These are phyloP conservation scores for Pythium aphanidermatum DNA, from an alignment of 352 stramenopile genomes.

Conservation along the genomic window DNA sequence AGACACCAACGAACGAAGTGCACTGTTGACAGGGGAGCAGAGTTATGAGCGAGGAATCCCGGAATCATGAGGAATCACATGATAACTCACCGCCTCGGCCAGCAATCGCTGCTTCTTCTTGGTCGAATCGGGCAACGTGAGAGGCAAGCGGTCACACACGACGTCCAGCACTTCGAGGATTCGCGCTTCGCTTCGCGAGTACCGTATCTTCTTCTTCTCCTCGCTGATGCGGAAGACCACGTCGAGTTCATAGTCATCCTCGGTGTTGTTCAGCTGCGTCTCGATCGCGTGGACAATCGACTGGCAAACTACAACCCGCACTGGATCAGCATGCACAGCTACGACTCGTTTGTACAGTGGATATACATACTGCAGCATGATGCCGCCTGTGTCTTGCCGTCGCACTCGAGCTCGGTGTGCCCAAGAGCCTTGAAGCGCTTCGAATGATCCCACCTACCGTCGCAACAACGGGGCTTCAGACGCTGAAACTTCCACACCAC, in stretches of 20 bases:
- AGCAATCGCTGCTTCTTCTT: constrained; percentile 59
- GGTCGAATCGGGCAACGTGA: constrained; percentile 28
- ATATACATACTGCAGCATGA: constrained; percentile 75
- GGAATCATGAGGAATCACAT: background rate
- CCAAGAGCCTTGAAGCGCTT: constrained; percentile 67
- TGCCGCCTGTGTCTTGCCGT: constrained; percentile 37
- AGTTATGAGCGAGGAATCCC: background rate
- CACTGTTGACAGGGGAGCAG: constrained; percentile 31
- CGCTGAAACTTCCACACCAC: too few species aligned
- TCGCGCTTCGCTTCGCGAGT: constrained; percentile 70
- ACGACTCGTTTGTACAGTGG: constrained; percentile 7
- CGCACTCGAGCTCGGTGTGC: constrained; percentile 55
- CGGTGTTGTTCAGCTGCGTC: constrained; percentile 69
- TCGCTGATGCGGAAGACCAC: constrained; percentile 84
- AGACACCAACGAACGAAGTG: constrained; percentile 68
- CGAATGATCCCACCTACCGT: constrained; percentile 65
- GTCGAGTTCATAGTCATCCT: constrained; percentile 78
- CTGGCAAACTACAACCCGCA: constrained; percentile 55
- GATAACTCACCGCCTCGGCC: constrained; percentile 35
- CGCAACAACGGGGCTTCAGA: too few species aligned
- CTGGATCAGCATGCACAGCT: background rate
- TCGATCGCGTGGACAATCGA: constrained; percentile 81
- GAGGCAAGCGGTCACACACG: constrained; percentile 50
- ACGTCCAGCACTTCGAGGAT: constrained; percentile 83
- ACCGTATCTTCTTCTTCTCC: constrained; percentile 84